Evolutionary conservation across 2,329 filamentous ascomycete species (phyloP), one percentile per base, ranked within the genome.

Genomic region (Beauveria medogensis): DNA sequence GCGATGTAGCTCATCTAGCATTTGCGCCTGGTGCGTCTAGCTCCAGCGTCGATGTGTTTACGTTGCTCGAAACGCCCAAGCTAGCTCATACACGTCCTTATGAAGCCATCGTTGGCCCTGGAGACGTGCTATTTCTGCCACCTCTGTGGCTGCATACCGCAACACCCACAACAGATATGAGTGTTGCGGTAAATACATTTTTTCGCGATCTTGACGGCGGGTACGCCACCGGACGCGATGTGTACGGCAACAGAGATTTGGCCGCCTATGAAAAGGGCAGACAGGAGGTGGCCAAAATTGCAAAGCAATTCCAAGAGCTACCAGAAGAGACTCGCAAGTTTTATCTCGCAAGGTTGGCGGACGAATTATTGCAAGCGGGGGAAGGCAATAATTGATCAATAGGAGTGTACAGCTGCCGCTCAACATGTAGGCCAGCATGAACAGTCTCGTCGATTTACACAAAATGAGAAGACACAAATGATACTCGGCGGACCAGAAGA

Each of bases 131-230:
- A 9, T 93, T 90, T 71, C 80, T 96, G 34, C 92, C 92, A 0
- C 84, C 90, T 0, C 80, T 94, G 66, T 96, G 92, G 92, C 80
- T 90, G 14, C 92, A 96, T 72, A 88, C 91, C 0, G 87, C 86
- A 2, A 79, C 81, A 0, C 86, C 88, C 1, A 78, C 73, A 1
- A 75, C 81, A 8, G 71, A 77, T 50, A 71, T 84, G 63, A 92
- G 90, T 66, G 79, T 96, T 8, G 90, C 90, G 1, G 86, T 96
- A n/a, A 96, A 96, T 70, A 82, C 93, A 30, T 96, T 96, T 77
- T 96, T 95, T 75, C 84, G 86, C 48, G 87, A 86, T 63, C 77
- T 94, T 10, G 76, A 85, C 3, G 76, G 71, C 3, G 85, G 82
- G 1, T 94, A 94, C 70, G 85, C 90, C 1, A 72, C 81, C 1